Conservation (phyloP, 73 alveolate species). For the Symbiodinium natans region DNA sequence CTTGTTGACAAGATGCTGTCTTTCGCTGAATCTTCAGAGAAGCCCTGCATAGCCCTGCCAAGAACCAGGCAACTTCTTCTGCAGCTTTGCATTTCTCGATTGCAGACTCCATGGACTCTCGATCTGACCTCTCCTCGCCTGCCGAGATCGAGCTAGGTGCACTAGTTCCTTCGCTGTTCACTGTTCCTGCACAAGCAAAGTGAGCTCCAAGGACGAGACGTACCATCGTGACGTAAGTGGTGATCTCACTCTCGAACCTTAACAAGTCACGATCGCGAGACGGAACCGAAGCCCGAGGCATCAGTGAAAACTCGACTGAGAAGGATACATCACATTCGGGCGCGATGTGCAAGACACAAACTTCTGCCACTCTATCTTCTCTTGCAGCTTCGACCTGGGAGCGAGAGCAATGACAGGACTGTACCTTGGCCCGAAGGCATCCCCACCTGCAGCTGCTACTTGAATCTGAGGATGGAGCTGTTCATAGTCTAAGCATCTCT, state of each 20-base stretch:
- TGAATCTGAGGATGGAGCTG: slow-evolving; percentile 9
- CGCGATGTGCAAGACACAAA: slow-evolving; percentile 84
- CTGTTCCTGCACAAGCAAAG: background rate
- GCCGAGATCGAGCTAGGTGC: background rate
- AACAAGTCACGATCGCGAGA: no score
- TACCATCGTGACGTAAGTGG: slow-evolving; percentile 86
- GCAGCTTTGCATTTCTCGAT: slow-evolving; percentile 85
- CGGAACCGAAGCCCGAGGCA: no score
- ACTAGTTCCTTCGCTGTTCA: background rate
- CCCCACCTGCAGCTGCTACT: background rate
- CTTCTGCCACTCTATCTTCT: slow-evolving; percentile 89
- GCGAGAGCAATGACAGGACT: background rate
- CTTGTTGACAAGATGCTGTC: background rate
- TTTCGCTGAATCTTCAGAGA: no score
- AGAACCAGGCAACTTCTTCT: slow-evolving; percentile 50
- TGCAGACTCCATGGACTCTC: slow-evolving; percentile 73
- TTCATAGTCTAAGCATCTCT: slow-evolving; percentile 64
- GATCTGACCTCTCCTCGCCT: slow-evolving; percentile 79
- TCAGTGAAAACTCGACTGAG: no score
- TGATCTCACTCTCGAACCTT: slow-evolving; percentile 80
- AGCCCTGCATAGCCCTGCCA: no score
- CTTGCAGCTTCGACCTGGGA: slow-evolving; percentile 73
- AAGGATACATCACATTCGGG: slow-evolving; percentile 42
- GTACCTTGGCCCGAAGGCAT: background rate
- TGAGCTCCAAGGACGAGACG: background rate